A percentile compares a stretch with the other conserved stretches of the same genome.
phyloP scores from a whole-genome alignment of 192 early-diverging fungal genomes.

The Powellomyces hirtus region DNA sequence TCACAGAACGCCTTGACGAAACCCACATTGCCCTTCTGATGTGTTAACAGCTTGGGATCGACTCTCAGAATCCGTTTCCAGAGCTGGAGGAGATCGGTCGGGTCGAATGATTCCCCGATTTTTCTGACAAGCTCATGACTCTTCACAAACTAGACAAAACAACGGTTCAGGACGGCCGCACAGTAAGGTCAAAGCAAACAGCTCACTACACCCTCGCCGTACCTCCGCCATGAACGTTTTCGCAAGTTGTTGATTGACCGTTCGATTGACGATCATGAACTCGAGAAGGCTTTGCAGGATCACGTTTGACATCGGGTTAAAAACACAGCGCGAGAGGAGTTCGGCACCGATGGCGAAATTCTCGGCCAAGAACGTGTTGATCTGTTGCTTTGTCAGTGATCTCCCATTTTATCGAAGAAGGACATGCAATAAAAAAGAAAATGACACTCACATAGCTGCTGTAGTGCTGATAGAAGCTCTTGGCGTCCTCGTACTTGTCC shows the following conservation, averaged over 20 bases:
- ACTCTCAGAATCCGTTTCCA: slow-evolving; percentile 49
- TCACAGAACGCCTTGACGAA: background rate
- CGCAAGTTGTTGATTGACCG: background rate
- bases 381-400: background rate
- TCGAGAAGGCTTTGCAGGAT: slow-evolving; percentile 21
- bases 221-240: background rate
- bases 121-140: background rate
- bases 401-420: too few relatives aligned
- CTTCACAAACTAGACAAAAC: background rate
- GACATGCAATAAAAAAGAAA: too few relatives aligned
- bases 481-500: background rate
- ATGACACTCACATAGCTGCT: background rate
- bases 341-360: background rate
- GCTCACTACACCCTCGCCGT: background rate
- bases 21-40: background rate
- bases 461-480: slow-evolving; percentile 8
- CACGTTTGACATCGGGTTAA: background rate
- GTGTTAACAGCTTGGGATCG: background rate
- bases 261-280: slow-evolving; percentile 8
- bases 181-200: background rate
- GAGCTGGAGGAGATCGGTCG: slow-evolving; percentile 33
- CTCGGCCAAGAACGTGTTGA: slow-evolving; percentile 13
- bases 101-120: background rate
- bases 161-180: background rate
- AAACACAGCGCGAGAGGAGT: background rate